These are phyloP conservation scores for Saxophila tyrrhenica DNA, from an alignment of 495 filamentous ascomycete genomes.

Conservation along the genomic window DNA sequence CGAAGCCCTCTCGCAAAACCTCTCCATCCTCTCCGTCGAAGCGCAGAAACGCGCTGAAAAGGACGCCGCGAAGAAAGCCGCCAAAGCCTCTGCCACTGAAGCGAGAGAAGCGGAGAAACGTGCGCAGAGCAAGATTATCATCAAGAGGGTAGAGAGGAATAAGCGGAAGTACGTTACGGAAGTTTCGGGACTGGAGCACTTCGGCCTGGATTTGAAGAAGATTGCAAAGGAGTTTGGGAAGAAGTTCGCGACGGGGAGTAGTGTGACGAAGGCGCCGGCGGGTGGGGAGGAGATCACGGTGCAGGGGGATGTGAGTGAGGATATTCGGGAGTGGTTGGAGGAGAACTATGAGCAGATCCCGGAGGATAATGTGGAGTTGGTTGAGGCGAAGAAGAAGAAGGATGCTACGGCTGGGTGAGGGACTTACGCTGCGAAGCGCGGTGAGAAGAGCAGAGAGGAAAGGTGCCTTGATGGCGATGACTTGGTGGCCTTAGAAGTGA, in stretches of 20 bases:
- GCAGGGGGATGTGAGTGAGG: conserved; percentile 91
- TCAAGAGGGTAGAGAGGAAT: conserved; percentile 95
- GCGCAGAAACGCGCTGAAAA: conserved; percentile 87
- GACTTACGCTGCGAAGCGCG: too few relatives aligned
- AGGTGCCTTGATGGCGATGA: too few relatives aligned
- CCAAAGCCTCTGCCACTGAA: conserved; percentile 77
- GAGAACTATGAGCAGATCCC: conserved; percentile 78
- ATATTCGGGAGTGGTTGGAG: conserved; percentile 79
- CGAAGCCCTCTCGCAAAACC: conserved; percentile 75
- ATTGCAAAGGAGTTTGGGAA: conserved; percentile 79
- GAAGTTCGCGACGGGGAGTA: conserved; percentile 89
- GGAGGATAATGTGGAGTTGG: conserved; percentile 84
- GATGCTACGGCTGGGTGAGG: conserved; percentile 6
- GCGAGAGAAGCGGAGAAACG: conserved; percentile 65
- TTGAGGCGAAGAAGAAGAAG: conserved; percentile 94
- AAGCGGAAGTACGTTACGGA: conserved; percentile 95
- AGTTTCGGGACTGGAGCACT: conserved; percentile 76
- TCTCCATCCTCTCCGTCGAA: conserved; percentile 73
- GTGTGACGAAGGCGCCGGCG: conserved; percentile 74
- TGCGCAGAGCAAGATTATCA: conserved; percentile 67
- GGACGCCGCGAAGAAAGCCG: conserved; percentile 88
- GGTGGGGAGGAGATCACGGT: conserved; percentile 95
- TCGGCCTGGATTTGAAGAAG: conserved; percentile 89
- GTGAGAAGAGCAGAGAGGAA: background rate
- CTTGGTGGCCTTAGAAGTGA: too few relatives aligned